A percentile compares a stretch with the other conserved stretches of the same genome.
Evolutionary conservation across 2,329 filamentous ascomycete species (phyloP).

Genomic region (Exophiala mesophila): DNA sequence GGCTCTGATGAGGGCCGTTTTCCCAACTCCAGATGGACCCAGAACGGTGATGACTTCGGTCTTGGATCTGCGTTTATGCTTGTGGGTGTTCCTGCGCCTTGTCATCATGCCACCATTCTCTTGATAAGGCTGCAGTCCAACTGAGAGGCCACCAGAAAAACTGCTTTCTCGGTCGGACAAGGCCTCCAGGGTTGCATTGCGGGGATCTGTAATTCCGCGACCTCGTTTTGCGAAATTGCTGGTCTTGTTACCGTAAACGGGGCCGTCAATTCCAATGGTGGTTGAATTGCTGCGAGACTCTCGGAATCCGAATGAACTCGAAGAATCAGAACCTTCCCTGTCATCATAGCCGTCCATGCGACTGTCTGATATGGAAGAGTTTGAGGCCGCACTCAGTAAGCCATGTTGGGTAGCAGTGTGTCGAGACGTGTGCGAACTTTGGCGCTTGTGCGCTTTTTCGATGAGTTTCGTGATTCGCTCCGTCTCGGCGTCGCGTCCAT

Average conservation of each 20-base stretch:
- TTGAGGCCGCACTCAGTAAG: slow-evolving; percentile 48
- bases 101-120: slow-evolving; percentile 33
- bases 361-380: slow-evolving; percentile 49
- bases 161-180: slow-evolving; percentile 36
- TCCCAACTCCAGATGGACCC: slow-evolving; percentile 55
- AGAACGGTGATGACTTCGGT: slow-evolving; percentile 57
- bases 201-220: slow-evolving; percentile 15
- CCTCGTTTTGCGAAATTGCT: slow-evolving; percentile 12
- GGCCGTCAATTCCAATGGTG: slow-evolving; percentile 23
- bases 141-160: slow-evolving; percentile 29
- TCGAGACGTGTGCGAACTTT: slow-evolving; percentile 40
- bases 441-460: slow-evolving; percentile 66
- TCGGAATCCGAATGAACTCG: slow-evolving; percentile 41
- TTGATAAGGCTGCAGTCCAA: slow-evolving; percentile 23
- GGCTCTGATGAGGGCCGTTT: slow-evolving; percentile 56
- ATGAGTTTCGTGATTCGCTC: slow-evolving; percentile 68
- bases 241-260: slow-evolving; percentile 10
- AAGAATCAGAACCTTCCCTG: slow-evolving; percentile 49
- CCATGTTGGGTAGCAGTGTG: slow-evolving; percentile 36
- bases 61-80: slow-evolving; percentile 49
- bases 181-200: slow-evolving; percentile 18
- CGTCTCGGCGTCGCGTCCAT: slow-evolving; percentile 71
- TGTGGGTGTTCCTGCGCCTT: slow-evolving; percentile 43
- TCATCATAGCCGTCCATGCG: slow-evolving; percentile 50
- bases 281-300: slow-evolving; percentile 37